Conservation (phyloP, 176 grass and related monocot genomes). For the Cenchrus purpureus region DNA sequence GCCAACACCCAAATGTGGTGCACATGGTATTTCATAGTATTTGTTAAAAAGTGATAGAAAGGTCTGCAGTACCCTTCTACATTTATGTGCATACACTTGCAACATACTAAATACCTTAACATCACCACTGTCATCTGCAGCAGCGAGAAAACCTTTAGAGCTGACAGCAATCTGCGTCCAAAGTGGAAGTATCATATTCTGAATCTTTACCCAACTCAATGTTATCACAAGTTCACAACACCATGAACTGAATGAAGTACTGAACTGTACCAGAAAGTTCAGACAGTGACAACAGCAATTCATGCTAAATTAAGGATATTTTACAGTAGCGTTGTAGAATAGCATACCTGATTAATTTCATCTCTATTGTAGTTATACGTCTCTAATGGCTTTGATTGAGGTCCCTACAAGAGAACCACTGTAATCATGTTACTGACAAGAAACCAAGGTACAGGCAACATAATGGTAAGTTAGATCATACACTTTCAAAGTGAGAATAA, state of each 20-base stretch:
- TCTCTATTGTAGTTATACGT: slow-evolving; percentile 95
- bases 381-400: slow-evolving; percentile 73
- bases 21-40: not conserved
- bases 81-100: slow-evolving; percentile 15
- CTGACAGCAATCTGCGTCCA: slow-evolving; percentile 77
- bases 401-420: slow-evolving; percentile 58
- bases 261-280: slow-evolving; percentile 13
- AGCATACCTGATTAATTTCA: slow-evolving; percentile 95
- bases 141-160: slow-evolving; percentile 83
- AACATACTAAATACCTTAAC: slow-evolving; percentile 69
- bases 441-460: slow-evolving; percentile 30
- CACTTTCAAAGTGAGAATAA: slow-evolving; percentile 11
- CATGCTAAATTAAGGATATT: not conserved
- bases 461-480: slow-evolving; percentile 21
- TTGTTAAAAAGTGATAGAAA: slow-evolving; percentile 1
- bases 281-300: not conserved
- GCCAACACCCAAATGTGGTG: not conserved
- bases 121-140: slow-evolving; percentile 96
- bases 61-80: not conserved
- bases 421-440: slow-evolving; percentile 38
- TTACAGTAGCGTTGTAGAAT: slow-evolving; percentile 14
- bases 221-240: not conserved
- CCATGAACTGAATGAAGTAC: not conserved
- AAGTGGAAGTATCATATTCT: slow-evolving; percentile 9
- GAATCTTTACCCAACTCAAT: slow-evolving; percentile 11